phyloP scores from a whole-genome alignment of 352 stramenopile genomes.

The Phytopythium montanum region DNA sequence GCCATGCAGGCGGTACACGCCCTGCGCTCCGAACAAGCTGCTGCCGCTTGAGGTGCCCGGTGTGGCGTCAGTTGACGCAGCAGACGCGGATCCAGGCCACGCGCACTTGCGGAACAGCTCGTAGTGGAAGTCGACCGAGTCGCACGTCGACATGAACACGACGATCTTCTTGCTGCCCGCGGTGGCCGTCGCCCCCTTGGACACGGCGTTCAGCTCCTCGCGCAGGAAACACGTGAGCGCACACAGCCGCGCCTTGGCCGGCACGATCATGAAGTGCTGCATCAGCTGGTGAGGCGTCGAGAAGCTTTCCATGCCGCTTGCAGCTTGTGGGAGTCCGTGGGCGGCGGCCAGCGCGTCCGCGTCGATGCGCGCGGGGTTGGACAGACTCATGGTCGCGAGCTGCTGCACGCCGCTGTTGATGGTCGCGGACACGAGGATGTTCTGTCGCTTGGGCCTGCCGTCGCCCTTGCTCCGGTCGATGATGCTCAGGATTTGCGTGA shows the following conservation, averaged over 20 bases:
- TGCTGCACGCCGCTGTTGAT: conserved; percentile 85
- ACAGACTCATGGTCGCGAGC: conserved; percentile 81
- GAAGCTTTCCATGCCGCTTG: conserved; percentile 51
- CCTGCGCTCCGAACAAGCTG: conserved; percentile 62
- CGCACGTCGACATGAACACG: conserved; percentile 97
- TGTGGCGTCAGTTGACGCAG: background rate
- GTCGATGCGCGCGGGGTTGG: conserved; percentile 70
- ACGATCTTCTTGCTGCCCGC: conserved; percentile 68
- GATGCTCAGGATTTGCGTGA: conserved; percentile 96
- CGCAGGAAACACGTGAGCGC: conserved; percentile 92
- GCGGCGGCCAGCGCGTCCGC: conserved; percentile 43
- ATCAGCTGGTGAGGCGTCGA: conserved; percentile 91
- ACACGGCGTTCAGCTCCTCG: conserved; percentile 46
- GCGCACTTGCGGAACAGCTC: conserved; percentile 86
- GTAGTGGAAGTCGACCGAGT: conserved; percentile 96
- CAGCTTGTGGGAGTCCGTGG: conserved; percentile 9
- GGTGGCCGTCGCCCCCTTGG: conserved; percentile 12
- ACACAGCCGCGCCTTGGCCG: conserved; percentile 91
- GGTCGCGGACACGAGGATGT: conserved; percentile 86
- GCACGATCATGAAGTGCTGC: conserved; percentile 96
- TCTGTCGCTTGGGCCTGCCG: conserved; percentile 68
- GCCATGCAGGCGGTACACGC: conserved; percentile 91
- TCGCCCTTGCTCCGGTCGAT: conserved; percentile 84
- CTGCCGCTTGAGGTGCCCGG: background rate
- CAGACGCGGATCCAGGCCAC: conserved; percentile 35